Evolutionary conservation across 257 asterid species (phyloP), one percentile per base, ranked within the genome.

Genomic region (Nicotiana attenuata): DNA sequence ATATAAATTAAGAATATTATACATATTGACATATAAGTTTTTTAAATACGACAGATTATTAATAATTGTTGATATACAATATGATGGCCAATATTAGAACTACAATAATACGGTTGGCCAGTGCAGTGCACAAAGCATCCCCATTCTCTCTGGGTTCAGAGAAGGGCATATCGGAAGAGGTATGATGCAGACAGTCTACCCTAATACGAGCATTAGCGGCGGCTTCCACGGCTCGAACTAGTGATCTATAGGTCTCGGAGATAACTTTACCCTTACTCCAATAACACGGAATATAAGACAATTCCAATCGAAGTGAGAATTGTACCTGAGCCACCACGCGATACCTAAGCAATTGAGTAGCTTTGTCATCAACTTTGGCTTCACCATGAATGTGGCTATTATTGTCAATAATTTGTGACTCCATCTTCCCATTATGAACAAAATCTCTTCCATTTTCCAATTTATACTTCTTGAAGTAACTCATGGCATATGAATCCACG

Each of bases 401-500:
- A 41, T 16, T 16, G 7, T 80, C 81, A 16, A 14, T 2, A 29
- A 52, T 71, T 38, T 83, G 84, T 1, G 86, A 82, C 71, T 82
- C 85, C 13, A 69, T 69, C 3, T 69, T 56, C 64, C 16, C 68
- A 55, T 77, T 17, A 7, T 60, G 35, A 26, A 10, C 60, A n/a
- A 14, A 26, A 28, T 61, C n/a, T 20, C 33, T 10, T 8, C 1
- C 17, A 14, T 69, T 41, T 16, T 60, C 50, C 47, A 64, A 8
- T 31, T 63, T 50, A 31, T 38, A 65, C 67, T 85, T 87, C 45
- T 81, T 76, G 33, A 64, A 87, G 28, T 38, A 82, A 76, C 90
- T 89, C 90, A 83, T 87, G 3, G 88, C 87, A 16, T 78, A 87
- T 0, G 90, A 89, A 57, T 89, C 89, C 73, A 87, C 84, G 78